Base-by-base conservation (phyloP, 2,329 filamentous ascomycete species). In the Pestalotiopsis sp. region DNA sequence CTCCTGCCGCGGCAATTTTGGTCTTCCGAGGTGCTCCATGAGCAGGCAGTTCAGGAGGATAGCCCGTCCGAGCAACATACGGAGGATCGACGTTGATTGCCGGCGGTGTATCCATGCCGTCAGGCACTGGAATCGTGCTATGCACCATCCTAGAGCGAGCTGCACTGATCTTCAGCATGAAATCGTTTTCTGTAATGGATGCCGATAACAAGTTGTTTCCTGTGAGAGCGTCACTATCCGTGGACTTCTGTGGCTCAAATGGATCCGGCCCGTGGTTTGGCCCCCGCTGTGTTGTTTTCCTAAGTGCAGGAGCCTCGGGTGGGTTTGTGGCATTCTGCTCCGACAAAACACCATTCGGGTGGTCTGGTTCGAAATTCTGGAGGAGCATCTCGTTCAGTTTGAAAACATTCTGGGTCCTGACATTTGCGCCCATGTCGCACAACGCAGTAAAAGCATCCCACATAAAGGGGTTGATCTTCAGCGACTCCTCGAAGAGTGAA, bases 371-470 rank as follows among this genome's bases (percentile, higher is more conserved):
- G 66, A 88, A 83, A 64, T 81, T 81, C 52, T 84, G 83, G 40
- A 85, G 71, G 44, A 89, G 77, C 7, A 77, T 69, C 22, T 89
- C 86, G 69, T 87, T 93, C 73, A 92, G 82, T 76, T 90, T 94
- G 82, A 97, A 99, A 70, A 98, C 92, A 75, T 97, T 97, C 30
- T 90, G 87, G 10, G 96, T 89, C 67, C 92, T 90, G 66, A 98
- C 86, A 71, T 90, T 90, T 58, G 94, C 91, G 3, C 93, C 93
- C 90, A 88, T 93, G 76, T 98, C 94, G 77, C 94, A 97, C 7
- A 99, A 86, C 17, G 89, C 91, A 24, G 91, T 90, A 75, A 98
- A 98, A 0, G 95, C 94, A 83, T 99, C 96, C 96, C 96, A 99
- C 88, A 97, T 96, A 79, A 98, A 95, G 1, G 96, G 94, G 75